Evolutionary conservation across 371 early-diverging fungal genomes (phyloP), one percentile per base, ranked within the genome.

Genomic region (Smittium culicis): DNA sequence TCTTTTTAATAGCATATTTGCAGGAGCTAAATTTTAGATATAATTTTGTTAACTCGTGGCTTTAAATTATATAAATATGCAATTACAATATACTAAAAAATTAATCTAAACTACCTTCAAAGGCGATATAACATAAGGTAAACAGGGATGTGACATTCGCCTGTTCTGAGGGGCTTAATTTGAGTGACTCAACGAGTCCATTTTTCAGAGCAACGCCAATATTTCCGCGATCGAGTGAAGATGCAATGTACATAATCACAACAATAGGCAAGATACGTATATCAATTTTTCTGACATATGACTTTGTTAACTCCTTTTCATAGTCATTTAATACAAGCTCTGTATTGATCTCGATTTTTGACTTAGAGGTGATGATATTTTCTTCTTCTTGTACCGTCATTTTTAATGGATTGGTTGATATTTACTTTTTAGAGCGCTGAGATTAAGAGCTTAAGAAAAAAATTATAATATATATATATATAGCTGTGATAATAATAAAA

Each of bases 1-100:
- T 1, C 68, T 73, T 61, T 88, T 86, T 25, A 88, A 73, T 25
- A 82, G 28, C 58, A 81, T 68, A 73, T 87, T 86, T 20, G 84
- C 80, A 1, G 86, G 87, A 86, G 86, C 86, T 35, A 73, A 33
- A 27, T 85, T 11, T 32, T 11, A 27, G 16, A 32, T 5, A 29
- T 5, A 16, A 25, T 29, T 32, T 11, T 11, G 32, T 11, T 59
- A 11, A 29, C 11, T 59, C 5, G 28, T 59, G 32, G 16, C 30
- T 59, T 11, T 59, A 32, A 29, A 11, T 59, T n/a, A n/a, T n/a
- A n/a, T n/a, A n/a, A n/a, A n/a, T n/a, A n/a, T n/a, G n/a, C n/a
- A n/a, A n/a, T n/a, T n/a, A n/a, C n/a, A n/a, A 45, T 8, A 45
- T 45, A 45, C 20, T 14, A 45, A 45, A 59, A 59, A 32, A 27